Evolutionary conservation across 306 rosid genomes (phyloP).

Genomic region (Comarum palustre): DNA sequence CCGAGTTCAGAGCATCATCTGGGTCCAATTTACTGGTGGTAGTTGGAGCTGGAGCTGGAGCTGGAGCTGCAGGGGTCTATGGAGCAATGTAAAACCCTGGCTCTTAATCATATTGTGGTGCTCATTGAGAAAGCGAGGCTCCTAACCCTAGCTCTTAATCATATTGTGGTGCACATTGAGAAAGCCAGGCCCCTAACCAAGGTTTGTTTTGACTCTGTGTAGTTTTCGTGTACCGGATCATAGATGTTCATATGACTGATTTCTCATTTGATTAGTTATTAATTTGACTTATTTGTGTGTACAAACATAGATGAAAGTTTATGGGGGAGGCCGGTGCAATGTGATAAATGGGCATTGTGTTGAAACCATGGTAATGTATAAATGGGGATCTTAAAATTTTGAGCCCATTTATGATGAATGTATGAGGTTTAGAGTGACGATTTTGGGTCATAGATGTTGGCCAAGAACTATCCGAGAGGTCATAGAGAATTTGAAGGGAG

Average conservation of each 20-base stretch:
- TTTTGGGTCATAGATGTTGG: constrained; percentile 57
- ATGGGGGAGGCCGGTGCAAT: constrained; percentile 94
- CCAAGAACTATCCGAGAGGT: constrained; percentile 91
- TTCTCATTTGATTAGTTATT: neutral
- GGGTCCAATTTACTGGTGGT: too few relatives aligned
- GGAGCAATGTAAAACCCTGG: constrained; percentile 81
- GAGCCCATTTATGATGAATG: neutral
- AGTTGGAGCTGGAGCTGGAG: too few relatives aligned
- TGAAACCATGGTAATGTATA: constrained; percentile 53
- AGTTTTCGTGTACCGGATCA: neutral
- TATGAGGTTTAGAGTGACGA: constrained; percentile 28
- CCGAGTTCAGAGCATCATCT: too few relatives aligned
- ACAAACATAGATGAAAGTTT: constrained; percentile 62
- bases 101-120: too few relatives aligned
- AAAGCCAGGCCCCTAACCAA: constrained; percentile 76
- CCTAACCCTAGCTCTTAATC: constrained; percentile 75
- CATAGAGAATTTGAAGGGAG: too few relatives aligned
- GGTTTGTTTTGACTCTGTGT: constrained; percentile 38
- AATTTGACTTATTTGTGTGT: neutral
- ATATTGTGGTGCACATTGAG: constrained; percentile 64
- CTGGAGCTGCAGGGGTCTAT: constrained; percentile 91
- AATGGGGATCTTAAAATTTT: neutral
- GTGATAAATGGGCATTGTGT: constrained; percentile 81
- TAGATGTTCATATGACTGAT: too few relatives aligned
- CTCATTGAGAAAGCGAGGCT: too few relatives aligned